Base-by-base conservation (phyloP, 805 yeast genomes). In the Saccharomyces paradoxus region DNA sequence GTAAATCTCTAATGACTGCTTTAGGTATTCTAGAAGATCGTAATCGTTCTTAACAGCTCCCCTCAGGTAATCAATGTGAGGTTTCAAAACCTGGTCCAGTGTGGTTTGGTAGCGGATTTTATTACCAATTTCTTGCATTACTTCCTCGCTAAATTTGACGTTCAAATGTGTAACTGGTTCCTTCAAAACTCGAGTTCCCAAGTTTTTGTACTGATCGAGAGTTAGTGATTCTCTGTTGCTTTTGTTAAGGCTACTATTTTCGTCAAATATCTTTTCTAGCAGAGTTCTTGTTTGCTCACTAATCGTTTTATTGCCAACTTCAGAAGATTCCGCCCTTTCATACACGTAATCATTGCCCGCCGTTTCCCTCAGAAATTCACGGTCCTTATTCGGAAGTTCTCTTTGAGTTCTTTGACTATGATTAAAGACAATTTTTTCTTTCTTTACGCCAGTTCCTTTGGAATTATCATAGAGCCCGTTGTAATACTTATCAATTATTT, bases 41-140 rank as follows among this genome's bases (percentile, higher is more conserved):
- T 63, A 57, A 49, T 69, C 73, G 5, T 61, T 64, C 21, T 55
- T 55, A 1, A 68, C 55, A 3, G 50, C 32, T 2, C 46, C 28
- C 1, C 47, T 17, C 4, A 68, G 10, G 13, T 41, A 27, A 3
- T 48, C 50, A 2, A 64, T 46, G 48, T 63, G 62, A 0, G 68
- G 68, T 30, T 57, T 46, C 59, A 68, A 53, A 4, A 56, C 61
- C 10, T 52, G 53, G 6, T 59, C 60, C 52, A 67, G 54, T n/a
- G 60, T 63, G 17, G 55, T 60, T 48, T 60, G 60, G 29, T 61
- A 58, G 12, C 44, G 44, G 12, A 37, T 37, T 9, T 17, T 37
- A 37, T 37, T 37, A 37, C 44, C 22, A 37, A 37, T 37, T 17
- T 37, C 44, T 9, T 37, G 44, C 24, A 37, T 37, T 12, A 37